Base-by-base conservation (phyloP, 768 basidiomycete species). In the Russula lepida region DNA sequence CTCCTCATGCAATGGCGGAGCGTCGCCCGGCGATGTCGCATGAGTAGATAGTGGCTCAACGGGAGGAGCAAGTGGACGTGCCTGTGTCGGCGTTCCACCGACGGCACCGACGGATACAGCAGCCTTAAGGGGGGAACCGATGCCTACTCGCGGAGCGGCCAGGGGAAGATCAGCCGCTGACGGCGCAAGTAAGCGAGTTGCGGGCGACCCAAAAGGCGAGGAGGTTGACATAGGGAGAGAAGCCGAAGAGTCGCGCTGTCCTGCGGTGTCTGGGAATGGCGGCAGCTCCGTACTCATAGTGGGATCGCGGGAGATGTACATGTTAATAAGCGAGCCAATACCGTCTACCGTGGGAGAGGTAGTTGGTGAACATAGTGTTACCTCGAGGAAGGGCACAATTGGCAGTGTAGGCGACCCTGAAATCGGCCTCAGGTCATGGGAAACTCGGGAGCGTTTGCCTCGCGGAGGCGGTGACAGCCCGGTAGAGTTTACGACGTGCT, bases 281-380 rank as follows among this genome's bases (percentile, higher is more conserved):
- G 66, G 69, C 41, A 60, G 59, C 15, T 62, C 54, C 12, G 54
- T 55, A 8, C 43, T 50, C 3, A 48, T 15, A 9, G 60, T 55
- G 0, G 70, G 56, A 3, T 66, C 47, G 13, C 63, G 64, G 7
- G 67, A 69, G 25, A 67, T 57, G 62, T 71, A 71, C 71, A 71
- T 69, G 62, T 64, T 69, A 54, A 71, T 61, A 33, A 72, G 43
- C 15, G 71, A 71, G 63, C 71, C 62, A 44, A 59, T 54, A 44
- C 60, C 61, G 8, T 61, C 58, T 37, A 2, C 28, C 15, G 25
- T 25, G 8, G 50, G 39, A 23, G 60, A 27, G 12, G 33, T 1
- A 3, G 32, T 19, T 21, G 51, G 32, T 15, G 56, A 52, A 32
- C 25, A 44, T n/a, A 53, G 30, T 30, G 56, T 55, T 37, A 54